Conservation (phyloP, 2,329 filamentous ascomycete genomes). For the Aspergillus amoenus region DNA sequence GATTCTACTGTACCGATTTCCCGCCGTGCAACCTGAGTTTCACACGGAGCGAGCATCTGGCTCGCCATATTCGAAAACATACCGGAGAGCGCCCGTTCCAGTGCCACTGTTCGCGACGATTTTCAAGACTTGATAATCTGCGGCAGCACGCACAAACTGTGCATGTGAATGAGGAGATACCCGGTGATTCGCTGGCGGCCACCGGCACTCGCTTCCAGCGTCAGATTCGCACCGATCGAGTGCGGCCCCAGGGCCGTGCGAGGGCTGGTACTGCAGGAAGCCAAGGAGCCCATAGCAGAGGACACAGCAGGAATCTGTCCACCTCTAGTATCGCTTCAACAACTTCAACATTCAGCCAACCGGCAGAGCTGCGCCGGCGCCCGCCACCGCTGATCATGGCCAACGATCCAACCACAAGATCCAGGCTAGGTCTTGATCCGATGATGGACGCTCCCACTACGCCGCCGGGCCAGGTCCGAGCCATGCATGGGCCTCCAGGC, state of each 20-base stretch:
- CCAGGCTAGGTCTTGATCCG: slow-evolving; percentile 47
- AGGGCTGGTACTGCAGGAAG: slow-evolving; percentile 77
- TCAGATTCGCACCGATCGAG: slow-evolving; percentile 84
- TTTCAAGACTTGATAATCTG: slow-evolving; percentile 91
- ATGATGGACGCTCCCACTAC: slow-evolving; percentile 66
- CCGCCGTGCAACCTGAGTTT: slow-evolving; percentile 94
- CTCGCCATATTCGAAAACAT: slow-evolving; percentile 96
- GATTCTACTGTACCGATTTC: slow-evolving; percentile 94
- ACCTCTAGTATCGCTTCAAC: slow-evolving; percentile 82
- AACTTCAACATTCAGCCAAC: slow-evolving; percentile 65
- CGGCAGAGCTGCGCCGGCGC: slow-evolving; percentile 64
- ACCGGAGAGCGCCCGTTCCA: slow-evolving; percentile 96
- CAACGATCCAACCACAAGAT: slow-evolving; percentile 59
- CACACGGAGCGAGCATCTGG: slow-evolving; percentile 91
- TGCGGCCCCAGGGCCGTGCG: slow-evolving; percentile 71
- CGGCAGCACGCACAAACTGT: slow-evolving; percentile 97
- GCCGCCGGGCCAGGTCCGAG: slow-evolving; percentile 63
- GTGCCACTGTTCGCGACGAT: slow-evolving; percentile 89
- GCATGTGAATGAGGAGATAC: slow-evolving; percentile 96
- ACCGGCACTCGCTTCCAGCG: slow-evolving; percentile 89
- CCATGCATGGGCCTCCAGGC: slow-evolving; percentile 65
- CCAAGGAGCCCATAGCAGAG: slow-evolving; percentile 67
- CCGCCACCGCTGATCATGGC: slow-evolving; percentile 84
- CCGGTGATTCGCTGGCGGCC: slow-evolving; percentile 86
- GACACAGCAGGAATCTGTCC: slow-evolving; percentile 82